These are phyloP conservation scores for Colletotrichum sp. DNA, from an alignment of 2,329 filamentous ascomycete genomes.

Conservation along the genomic window DNA sequence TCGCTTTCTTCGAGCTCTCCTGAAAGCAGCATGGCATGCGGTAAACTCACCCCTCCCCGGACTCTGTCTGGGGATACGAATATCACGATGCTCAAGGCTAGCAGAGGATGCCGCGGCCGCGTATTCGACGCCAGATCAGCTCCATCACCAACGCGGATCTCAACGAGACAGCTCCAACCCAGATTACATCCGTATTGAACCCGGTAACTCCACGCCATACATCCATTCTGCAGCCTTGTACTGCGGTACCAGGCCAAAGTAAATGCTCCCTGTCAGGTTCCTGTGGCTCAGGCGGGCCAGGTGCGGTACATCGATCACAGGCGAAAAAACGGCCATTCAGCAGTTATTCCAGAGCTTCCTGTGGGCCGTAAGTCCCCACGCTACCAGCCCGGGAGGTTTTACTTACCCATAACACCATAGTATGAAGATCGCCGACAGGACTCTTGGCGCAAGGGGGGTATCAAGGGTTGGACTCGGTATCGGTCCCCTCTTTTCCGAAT, in stretches of 20 bases:
- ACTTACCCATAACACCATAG: no score
- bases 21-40: neutral
- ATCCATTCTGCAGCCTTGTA: neutral
- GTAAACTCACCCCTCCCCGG: neutral
- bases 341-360: no score
- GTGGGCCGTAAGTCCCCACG: no score
- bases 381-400: no score
- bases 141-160: neutral
- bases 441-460: neutral
- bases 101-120: neutral
- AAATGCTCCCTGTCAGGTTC: no score
- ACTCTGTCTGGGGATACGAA: neutral
- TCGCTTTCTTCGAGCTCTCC: neutral
- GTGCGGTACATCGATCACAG: no score
- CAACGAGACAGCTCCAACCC: neutral
- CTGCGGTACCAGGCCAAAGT: no score
- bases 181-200: neutral
- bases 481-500: neutral
- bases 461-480: neutral
- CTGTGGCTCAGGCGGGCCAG: no score
- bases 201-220: neutral
- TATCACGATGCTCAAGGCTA: neutral
- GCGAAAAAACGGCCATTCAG: no score
- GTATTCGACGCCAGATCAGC: neutral
- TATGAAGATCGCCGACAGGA: neutral